A percentile compares a stretch with the other conserved stretches of the same genome.
Evolutionary conservation across 2,329 filamentous ascomycete genomes (phyloP).

Genomic region (Fusarium cicatricum): DNA sequence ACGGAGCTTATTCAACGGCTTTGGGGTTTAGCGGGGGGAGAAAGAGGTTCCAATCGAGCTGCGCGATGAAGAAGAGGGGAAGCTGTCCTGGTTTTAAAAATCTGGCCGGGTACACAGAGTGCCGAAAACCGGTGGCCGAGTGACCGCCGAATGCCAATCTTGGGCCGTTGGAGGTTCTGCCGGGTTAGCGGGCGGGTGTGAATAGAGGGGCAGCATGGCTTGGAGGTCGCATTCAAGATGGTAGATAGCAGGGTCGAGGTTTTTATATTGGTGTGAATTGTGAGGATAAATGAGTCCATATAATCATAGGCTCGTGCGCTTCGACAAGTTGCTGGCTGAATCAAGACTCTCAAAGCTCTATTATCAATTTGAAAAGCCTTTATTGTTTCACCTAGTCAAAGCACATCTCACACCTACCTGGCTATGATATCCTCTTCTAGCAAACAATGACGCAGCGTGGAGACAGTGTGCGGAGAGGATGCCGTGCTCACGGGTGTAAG

Average conservation of each 20-base stretch:
- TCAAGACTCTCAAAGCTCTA: no score
- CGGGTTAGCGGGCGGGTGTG: neutral
- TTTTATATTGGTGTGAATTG: neutral
- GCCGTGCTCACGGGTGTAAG: neutral
- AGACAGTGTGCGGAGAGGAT: neutral
- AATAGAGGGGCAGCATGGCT: no score
- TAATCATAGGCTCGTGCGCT: no score
- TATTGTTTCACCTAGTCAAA: no score
- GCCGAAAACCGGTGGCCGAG: conserved; percentile 32
- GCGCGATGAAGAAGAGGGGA: conserved; percentile 25
- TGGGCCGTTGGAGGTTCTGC: neutral
- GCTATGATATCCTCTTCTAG: neutral
- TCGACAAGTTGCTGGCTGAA: no score
- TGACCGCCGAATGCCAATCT: conserved; percentile 7
- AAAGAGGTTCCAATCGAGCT: conserved; percentile 10
- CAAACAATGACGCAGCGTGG: neutral
- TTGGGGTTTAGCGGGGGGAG: conserved; percentile 3
- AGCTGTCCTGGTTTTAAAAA: conserved; percentile 26
- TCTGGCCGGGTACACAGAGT: conserved; percentile 14
- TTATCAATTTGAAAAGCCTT: no score
- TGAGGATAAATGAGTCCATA: no score
- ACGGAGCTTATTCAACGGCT: neutral
- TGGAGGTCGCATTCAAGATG: no score
- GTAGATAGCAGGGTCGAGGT: no score
- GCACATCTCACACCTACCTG: no score